These are phyloP conservation scores for Zychaea mexicana DNA, from an alignment of 371 early-diverging fungal species.

Conservation along the genomic window DNA sequence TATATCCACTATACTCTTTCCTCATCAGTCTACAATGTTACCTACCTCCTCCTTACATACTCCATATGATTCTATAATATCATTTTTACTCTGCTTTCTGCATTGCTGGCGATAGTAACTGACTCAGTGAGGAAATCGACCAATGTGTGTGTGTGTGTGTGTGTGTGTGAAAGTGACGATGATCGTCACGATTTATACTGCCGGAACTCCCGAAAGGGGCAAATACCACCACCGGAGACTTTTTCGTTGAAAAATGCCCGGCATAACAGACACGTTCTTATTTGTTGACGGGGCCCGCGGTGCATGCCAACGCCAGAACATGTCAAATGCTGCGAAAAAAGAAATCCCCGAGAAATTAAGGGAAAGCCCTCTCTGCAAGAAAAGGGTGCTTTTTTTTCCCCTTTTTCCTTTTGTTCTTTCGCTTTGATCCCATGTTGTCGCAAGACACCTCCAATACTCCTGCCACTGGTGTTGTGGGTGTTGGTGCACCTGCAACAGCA, in stretches of 20 bases:
- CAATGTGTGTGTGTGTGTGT: no score
- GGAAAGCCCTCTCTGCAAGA: background rate
- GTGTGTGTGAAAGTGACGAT: no score
- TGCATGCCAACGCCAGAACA: background rate
- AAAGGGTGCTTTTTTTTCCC: background rate
- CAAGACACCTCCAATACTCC: background rate
- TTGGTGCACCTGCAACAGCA: no score
- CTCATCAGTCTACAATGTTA: no score
- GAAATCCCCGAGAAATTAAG: background rate
- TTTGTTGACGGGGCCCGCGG: slow-evolving; percentile 3
- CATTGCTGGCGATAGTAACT: no score
- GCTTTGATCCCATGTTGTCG: background rate
- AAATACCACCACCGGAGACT: slow-evolving; percentile 1
- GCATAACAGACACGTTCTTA: background rate
- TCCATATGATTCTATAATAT: no score
- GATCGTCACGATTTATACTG: no score
- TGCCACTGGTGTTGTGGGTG: no score
- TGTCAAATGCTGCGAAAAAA: slow-evolving; percentile 8
- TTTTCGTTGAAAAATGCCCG: slow-evolving; percentile 1
- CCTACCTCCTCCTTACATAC: background rate
- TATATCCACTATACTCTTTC: no score
- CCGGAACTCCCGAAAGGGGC: no score
- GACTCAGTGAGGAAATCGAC: no score
- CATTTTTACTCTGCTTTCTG: no score
- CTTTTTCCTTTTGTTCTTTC: background rate